Evolutionary conservation across 352 stramenopile species (phyloP), one percentile per base, ranked within the genome.

Genomic region (Phytophthora ohioensis): DNA sequence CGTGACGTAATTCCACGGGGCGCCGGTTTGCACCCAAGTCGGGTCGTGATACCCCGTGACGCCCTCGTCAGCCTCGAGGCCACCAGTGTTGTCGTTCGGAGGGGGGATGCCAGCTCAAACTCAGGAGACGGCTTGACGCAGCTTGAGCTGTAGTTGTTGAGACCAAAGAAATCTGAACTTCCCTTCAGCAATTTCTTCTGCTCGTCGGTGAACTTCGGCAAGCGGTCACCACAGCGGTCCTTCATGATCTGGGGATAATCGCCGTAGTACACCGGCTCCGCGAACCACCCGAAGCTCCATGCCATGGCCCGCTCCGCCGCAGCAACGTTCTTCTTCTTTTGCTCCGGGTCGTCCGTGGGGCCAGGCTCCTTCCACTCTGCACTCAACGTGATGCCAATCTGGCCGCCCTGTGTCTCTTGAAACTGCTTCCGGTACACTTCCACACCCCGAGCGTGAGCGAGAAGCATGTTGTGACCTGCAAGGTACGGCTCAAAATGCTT

Each of bases 241-340:
- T 85, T 88, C 93, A 98, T 98, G 45, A 90, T 81, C 43, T 89
- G 59, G 3, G 96, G 95, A 81, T 98, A 98, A 60, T 98, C 90
- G 15, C 94, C 94, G n/a, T 83, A 79, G 73, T 88, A 94, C 21
- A 98, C 80, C 0, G 94, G 94, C 65, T 99, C 94, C 7, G 85
- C 85, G 57, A 97, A 95, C 92, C 93, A 98, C 15, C 79, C 90
- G 15, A 98, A 75, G 60, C 95, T 81, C 65, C 94, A 97, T 4
- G 93, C 78, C 67, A 97, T 88, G 12, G 85, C 76, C 27, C 91
- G 84, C 63, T 91, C 75, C 12, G 88, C 85, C 17, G 92, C 92
- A 15, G 87, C 81, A 10, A 67, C 53, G 55, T 87, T 90, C 53
- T 73, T 69, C 39, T 79, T 80, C 66, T 94, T 81, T 53, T 79